phyloP scores from a whole-genome alignment of 2,329 filamentous ascomycete genomes.

The Trichocomaceae sp. region DNA sequence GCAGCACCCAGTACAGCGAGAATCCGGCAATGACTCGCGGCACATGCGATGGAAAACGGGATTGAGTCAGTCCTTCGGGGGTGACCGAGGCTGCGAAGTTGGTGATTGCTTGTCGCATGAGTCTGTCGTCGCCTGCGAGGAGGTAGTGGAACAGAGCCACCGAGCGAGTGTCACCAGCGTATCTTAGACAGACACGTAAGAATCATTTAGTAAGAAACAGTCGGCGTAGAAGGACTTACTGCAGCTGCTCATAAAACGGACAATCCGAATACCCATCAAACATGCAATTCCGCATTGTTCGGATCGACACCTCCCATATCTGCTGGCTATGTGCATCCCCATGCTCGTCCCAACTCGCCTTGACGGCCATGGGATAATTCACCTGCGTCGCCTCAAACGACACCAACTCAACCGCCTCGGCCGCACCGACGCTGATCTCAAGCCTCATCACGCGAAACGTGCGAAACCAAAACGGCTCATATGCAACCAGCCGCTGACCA shows the following conservation, averaged over 20 bases:
- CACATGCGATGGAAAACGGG: slow-evolving; percentile 26
- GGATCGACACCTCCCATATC: slow-evolving; percentile 28
- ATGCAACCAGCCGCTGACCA: slow-evolving; percentile 14
- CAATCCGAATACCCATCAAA: slow-evolving; percentile 32
- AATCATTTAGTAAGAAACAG: background rate
- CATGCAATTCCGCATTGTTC: slow-evolving; percentile 32
- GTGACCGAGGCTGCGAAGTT: slow-evolving; percentile 25
- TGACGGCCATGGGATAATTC: slow-evolving; percentile 34
- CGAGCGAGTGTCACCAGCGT: slow-evolving; percentile 21
- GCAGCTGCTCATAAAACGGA: slow-evolving; percentile 33
- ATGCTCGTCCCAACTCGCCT: slow-evolving; percentile 20
- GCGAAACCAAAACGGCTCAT: slow-evolving; percentile 39
- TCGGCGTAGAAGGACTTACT: slow-evolving; percentile 21
- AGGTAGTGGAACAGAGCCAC: slow-evolving; percentile 28
- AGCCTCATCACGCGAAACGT: slow-evolving; percentile 33
- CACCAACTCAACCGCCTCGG: slow-evolving; percentile 19
- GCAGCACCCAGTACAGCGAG: slow-evolving; percentile 29
- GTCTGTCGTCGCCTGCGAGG: slow-evolving; percentile 27
- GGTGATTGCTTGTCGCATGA: slow-evolving; percentile 28
- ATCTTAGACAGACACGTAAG: slow-evolving; percentile 16
- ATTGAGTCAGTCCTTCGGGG: slow-evolving; percentile 25
- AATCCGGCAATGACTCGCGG: slow-evolving; percentile 26
- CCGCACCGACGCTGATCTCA: slow-evolving; percentile 21
- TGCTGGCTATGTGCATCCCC: slow-evolving; percentile 14
- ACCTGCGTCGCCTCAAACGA: slow-evolving; percentile 26